These are phyloP conservation scores for Amanita subjunquillea DNA, from an alignment of 768 basidiomycete species.

Conservation along the genomic window DNA sequence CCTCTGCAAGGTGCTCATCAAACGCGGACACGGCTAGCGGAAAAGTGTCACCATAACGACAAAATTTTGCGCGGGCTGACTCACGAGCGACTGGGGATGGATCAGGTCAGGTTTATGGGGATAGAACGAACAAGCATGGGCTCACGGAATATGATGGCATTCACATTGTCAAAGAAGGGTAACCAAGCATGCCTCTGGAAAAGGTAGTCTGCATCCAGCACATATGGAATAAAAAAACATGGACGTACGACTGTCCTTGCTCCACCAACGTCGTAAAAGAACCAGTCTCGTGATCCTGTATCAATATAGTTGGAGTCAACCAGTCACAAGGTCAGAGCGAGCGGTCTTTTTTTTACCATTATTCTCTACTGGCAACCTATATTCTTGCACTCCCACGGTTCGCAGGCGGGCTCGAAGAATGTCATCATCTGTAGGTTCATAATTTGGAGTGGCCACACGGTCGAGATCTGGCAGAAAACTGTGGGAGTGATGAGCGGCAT, in stretches of 20 bases:
- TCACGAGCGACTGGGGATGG: slow-evolving; percentile 36
- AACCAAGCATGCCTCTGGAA: slow-evolving; percentile 60
- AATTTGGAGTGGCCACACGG: slow-evolving; percentile 43
- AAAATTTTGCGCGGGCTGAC: slow-evolving; percentile 12
- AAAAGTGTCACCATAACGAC: neutral
- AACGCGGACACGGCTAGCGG: slow-evolving; percentile 31
- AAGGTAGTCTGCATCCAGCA: neutral
- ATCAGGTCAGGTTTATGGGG: slow-evolving; percentile 12
- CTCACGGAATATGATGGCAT: slow-evolving; percentile 68
- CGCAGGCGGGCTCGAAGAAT: slow-evolving; percentile 60
- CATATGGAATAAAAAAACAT: neutral
- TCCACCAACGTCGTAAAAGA: slow-evolving; percentile 64
- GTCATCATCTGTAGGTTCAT: slow-evolving; percentile 52
- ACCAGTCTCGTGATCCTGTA: slow-evolving; percentile 41
- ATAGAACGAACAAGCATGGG: slow-evolving; percentile 22
- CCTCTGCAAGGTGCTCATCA: slow-evolving; percentile 41
- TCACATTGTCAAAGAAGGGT: slow-evolving; percentile 62
- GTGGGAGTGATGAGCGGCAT: neutral
- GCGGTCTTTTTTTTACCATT: neutral
- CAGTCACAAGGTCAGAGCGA: neutral
- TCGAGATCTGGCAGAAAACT: slow-evolving; percentile 64
- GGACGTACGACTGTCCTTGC: slow-evolving; percentile 40
- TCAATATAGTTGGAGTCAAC: neutral
- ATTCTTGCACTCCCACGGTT: slow-evolving; percentile 64
- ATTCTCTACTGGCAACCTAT: slow-evolving; percentile 41